These are phyloP conservation scores for Cryptosporidium xiaoi DNA, from an alignment of 169 alveolate species.

Conservation along the genomic window DNA sequence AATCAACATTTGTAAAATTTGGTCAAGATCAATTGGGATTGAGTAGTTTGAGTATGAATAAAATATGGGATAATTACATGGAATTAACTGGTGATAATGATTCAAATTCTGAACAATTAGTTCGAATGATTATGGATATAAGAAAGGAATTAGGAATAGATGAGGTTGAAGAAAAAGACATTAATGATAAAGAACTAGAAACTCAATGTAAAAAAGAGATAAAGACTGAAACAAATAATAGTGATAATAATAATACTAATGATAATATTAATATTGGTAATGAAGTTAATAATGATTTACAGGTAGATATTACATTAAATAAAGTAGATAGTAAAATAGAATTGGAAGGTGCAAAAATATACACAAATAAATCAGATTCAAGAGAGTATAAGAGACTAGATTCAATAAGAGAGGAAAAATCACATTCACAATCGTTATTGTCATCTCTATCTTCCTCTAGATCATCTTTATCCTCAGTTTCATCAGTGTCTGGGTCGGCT, in stretches of 20 bases:
- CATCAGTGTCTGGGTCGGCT: not conserved
- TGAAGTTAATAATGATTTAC: not conserved
- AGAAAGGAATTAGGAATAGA: constrained; percentile 54
- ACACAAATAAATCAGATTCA: not conserved
- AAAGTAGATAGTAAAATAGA: not conserved
- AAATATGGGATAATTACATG: constrained; percentile 53
- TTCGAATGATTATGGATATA: constrained; percentile 4
- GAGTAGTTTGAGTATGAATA: constrained; percentile 4
- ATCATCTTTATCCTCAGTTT: constrained; percentile 12
- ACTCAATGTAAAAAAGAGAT: not conserved
- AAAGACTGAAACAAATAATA: not conserved
- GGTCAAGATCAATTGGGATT: constrained; percentile 48
- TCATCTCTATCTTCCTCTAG: constrained; percentile 19
- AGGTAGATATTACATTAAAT: not conserved
- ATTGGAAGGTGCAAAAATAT: not conserved
- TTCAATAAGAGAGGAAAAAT: not conserved
- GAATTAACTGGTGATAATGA: not conserved
- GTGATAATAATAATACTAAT: not conserved
- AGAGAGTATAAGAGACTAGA: not conserved
- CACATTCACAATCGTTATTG: constrained; percentile 12
- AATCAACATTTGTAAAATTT: constrained; percentile 35
- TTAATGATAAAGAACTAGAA: not conserved
- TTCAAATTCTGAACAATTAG: constrained; percentile 9
- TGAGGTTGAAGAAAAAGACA: not conserved
- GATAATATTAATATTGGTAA: not conserved